A percentile compares a stretch with the other conserved stretches of the same genome.
Conservation (phyloP, 2,329 filamentous ascomycete species). For the Sporothrix schenckii region DNA sequence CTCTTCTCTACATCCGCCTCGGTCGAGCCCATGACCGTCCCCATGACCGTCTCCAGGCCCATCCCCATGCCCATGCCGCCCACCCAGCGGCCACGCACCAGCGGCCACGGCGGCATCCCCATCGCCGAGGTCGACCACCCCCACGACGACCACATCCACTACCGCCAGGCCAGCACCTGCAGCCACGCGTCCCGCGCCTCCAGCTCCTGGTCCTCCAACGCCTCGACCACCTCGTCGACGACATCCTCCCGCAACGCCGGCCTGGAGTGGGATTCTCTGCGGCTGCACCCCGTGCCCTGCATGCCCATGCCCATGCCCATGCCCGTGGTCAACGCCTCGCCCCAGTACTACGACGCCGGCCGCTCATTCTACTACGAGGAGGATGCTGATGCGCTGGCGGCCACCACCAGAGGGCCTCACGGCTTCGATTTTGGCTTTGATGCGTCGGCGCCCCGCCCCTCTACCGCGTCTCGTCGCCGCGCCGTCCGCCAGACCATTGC, state of each 20-base stretch:
- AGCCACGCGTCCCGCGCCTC: conserved; percentile 38
- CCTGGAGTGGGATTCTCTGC: conserved; percentile 43
- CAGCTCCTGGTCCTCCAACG: conserved; percentile 35
- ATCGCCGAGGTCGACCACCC: background rate
- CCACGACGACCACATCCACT: conserved; percentile 28
- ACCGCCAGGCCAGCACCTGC: conserved; percentile 34
- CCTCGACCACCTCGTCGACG: conserved; percentile 26
- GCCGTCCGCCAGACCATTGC: conserved; percentile 33
- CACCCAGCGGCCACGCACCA: conserved; percentile 4
- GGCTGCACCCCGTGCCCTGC: conserved; percentile 41
- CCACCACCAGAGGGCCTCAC: background rate
- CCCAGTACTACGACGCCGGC: conserved; percentile 23
- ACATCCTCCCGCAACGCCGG: conserved; percentile 22
- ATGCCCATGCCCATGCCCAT: conserved; percentile 33
- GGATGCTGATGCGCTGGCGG: conserved; percentile 15
- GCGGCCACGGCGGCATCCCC: conserved; percentile 24
- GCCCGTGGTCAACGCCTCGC: conserved; percentile 25
- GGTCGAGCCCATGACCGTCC: conserved; percentile 7
- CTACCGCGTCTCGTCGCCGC: conserved; percentile 11
- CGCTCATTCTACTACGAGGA: conserved; percentile 26
- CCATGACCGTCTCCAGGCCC: conserved; percentile 15
- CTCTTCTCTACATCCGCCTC: conserved; percentile 1
- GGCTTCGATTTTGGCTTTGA: conserved; percentile 45
- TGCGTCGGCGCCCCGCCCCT: background rate
- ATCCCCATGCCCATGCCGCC: conserved; percentile 31